Conservation (phyloP, 2,329 filamentous ascomycete genomes). For the Calonectria pseudoreteaudii region DNA sequence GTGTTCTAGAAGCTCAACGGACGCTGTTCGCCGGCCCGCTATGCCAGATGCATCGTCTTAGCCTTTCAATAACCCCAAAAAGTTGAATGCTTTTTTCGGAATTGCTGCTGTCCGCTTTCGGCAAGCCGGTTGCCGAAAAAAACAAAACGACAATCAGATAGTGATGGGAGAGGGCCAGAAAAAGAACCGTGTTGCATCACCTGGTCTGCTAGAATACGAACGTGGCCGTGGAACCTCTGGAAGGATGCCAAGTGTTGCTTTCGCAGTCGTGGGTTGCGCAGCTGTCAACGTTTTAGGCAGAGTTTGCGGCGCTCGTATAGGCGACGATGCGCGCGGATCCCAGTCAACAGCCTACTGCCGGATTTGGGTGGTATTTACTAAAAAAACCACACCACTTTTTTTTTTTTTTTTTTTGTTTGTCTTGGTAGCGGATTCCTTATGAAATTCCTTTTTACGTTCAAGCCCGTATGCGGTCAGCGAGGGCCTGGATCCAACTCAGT, state of each 20-base stretch:
- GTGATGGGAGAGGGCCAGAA: background rate
- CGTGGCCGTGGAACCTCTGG: background rate
- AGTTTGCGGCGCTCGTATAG: conserved; percentile 4
- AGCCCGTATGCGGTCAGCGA: background rate
- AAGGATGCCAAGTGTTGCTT: background rate
- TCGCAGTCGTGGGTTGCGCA: background rate
- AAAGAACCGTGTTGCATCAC: background rate
- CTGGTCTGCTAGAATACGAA: background rate
- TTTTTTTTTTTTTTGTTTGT: too few relatives aligned
- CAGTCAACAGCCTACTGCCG: background rate
- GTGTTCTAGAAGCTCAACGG: background rate
- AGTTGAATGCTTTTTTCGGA: conserved; percentile 6
- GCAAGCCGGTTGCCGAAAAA: background rate
- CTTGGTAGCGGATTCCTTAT: background rate
- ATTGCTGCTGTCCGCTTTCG: background rate
- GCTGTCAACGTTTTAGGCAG: conserved; percentile 6
- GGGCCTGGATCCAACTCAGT: conserved; percentile 2
- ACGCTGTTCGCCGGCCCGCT: background rate
- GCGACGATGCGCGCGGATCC: background rate
- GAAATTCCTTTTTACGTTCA: conserved; percentile 7
- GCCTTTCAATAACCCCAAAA: background rate
- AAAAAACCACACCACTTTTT: background rate
- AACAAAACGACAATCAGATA: background rate
- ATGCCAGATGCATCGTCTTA: conserved; percentile 6
- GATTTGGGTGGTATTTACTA: background rate